These are phyloP conservation scores for Asterochloris sp. DNA, from an alignment of 139 green algal species.

Conservation along the genomic window DNA sequence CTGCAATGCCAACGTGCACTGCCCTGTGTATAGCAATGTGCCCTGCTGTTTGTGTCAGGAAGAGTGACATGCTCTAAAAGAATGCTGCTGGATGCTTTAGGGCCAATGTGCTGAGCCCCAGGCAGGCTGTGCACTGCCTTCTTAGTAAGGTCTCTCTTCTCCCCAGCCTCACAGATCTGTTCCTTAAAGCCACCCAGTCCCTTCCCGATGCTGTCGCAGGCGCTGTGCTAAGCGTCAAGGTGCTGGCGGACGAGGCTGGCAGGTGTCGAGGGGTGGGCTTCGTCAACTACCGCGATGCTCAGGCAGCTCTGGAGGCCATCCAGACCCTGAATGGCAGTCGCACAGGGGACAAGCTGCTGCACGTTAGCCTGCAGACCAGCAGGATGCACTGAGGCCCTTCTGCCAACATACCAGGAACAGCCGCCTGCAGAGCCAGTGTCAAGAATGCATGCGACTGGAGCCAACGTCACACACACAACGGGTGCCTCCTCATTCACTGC, in stretches of 20 bases:
- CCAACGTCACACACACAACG: no score
- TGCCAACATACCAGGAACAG: no score
- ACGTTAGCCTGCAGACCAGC: slow-evolving; percentile 12
- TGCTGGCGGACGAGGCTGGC: slow-evolving; percentile 34
- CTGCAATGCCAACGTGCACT: not conserved
- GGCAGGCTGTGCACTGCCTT: not conserved
- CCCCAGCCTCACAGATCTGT: not conserved
- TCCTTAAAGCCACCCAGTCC: not conserved
- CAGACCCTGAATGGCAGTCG: slow-evolving; percentile 7
- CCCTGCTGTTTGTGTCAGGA: no score
- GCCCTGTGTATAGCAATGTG: no score
- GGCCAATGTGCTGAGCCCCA: no score
- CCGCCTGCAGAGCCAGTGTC: no score
- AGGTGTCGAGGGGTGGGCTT: slow-evolving; percentile 58
- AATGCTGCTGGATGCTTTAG: not conserved
- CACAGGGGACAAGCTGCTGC: slow-evolving; percentile 17
- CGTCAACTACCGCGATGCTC: slow-evolving; percentile 54
- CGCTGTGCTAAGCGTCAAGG: slow-evolving; percentile 21
- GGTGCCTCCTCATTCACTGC: no score
- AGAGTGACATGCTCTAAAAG: not conserved
- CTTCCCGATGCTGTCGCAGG: not conserved
- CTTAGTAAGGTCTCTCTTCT: not conserved
- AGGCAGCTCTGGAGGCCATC: slow-evolving; percentile 46
- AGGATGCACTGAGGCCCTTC: no score
- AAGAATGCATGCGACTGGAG: no score